A percentile compares a stretch with the other conserved stretches of the same genome.
phyloP scores from a whole-genome alignment of 768 basidiomycete species.

The Boletus fagicola region DNA sequence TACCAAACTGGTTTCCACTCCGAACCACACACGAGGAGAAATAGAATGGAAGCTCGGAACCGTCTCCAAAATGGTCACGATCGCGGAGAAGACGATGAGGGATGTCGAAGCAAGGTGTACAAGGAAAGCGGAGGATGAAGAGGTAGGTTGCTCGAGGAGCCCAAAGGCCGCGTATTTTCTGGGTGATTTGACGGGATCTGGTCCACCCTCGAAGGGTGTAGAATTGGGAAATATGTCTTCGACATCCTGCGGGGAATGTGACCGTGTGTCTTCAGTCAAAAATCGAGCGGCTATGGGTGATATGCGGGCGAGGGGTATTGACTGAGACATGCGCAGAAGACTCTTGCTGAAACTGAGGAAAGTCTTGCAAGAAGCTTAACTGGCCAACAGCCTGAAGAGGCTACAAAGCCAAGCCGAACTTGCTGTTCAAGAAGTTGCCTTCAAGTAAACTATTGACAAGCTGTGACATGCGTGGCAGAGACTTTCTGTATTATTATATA shows the following conservation, averaged over 20 bases:
- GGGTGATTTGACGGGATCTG: conserved; percentile 29
- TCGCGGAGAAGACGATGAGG: conserved; percentile 70
- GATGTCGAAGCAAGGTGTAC: conserved; percentile 69
- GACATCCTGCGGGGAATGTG: conserved; percentile 34
- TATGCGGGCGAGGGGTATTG: conserved; percentile 30
- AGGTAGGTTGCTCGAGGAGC: conserved; percentile 78
- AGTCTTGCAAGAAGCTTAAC: neutral
- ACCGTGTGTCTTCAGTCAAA: conserved; percentile 42
- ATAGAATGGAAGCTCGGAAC: conserved; percentile 73
- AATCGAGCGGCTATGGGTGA: conserved; percentile 35
- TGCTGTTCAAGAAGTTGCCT: neutral
- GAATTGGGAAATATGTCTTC: conserved; percentile 41
- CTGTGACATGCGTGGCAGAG: neutral
- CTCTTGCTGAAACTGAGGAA: neutral
- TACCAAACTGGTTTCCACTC: conserved; percentile 81
- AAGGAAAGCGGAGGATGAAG: conserved; percentile 72
- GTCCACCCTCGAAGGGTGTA: conserved; percentile 34
- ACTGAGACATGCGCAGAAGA: conserved; percentile 26
- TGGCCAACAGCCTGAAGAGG: neutral
- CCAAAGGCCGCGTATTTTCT: conserved; percentile 69
- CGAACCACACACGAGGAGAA: conserved; percentile 76
- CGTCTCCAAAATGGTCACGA: conserved; percentile 78
- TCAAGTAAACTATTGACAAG: too few relatives aligned
- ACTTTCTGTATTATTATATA: neutral
- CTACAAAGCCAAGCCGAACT: neutral